phyloP scores from a whole-genome alignment of 345 rosid species.

The Eucalyptus shirleyi region DNA sequence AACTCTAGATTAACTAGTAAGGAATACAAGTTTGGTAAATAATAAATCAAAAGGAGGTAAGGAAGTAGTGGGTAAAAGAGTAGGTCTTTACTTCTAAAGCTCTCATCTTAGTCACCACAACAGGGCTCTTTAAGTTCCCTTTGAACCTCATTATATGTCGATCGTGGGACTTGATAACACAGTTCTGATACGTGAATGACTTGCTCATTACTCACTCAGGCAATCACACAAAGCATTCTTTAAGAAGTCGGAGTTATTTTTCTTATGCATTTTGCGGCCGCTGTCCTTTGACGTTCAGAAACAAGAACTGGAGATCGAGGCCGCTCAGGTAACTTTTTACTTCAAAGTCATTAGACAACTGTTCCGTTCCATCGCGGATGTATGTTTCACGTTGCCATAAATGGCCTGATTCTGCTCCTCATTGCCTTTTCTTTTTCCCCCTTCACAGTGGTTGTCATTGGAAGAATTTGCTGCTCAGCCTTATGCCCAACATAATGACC shows the following conservation, averaged over 20 bases:
- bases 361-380: neutral
- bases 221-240: slow-evolving; percentile 53
- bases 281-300: slow-evolving; percentile 48
- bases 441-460: slow-evolving; percentile 55
- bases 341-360: neutral
- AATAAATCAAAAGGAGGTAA: neutral
- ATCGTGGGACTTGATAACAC: neutral
- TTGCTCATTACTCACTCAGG: slow-evolving; percentile 12
- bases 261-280: slow-evolving; percentile 62
- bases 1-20: neutral
- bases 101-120: neutral
- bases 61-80: neutral
- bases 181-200: neutral
- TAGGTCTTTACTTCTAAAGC: neutral
- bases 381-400: neutral
- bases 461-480: slow-evolving; percentile 78
- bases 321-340: slow-evolving; percentile 48
- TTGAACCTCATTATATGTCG: neutral
- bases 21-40: neutral
- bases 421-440: neutral
- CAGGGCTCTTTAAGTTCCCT: neutral
- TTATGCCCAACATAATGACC: slow-evolving; percentile 25
- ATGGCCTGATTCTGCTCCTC: neutral
- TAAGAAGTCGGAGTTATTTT: slow-evolving; percentile 58
- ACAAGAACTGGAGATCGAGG: slow-evolving; percentile 76